Evolutionary conservation across 805 yeast genomes (phyloP).

Genomic region (Wickerhamomyces silvicola): DNA sequence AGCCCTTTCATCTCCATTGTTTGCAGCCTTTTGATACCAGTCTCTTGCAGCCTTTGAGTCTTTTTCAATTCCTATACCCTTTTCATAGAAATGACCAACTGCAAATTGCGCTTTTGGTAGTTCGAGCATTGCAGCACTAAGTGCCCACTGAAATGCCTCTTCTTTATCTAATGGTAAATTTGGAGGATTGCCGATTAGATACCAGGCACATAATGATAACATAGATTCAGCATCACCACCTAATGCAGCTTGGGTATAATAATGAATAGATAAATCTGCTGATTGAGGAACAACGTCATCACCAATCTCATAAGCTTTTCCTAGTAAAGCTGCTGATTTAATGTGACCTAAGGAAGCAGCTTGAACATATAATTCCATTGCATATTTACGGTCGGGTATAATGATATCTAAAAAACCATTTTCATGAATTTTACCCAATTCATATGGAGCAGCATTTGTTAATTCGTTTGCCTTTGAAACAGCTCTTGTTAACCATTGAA

Average conservation of each 20-base stretch:
- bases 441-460: conserved; percentile 91
- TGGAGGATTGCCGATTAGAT: conserved; percentile 86
- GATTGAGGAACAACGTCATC: conserved; percentile 63
- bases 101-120: conserved; percentile 80
- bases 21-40: conserved; percentile 77
- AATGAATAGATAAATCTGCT: conserved; percentile 79
- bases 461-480: conserved; percentile 76
- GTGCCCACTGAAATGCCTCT: conserved; percentile 95
- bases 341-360: conserved; percentile 86
- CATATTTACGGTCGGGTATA: conserved; percentile 76
- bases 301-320: conserved; percentile 79
- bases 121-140: conserved; percentile 71
- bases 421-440: conserved; percentile 78
- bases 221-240: conserved; percentile 85
- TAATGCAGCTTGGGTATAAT: conserved; percentile 84
- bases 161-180: conserved; percentile 66
- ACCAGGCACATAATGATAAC: conserved; percentile 97
- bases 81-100: conserved; percentile 74
- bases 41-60: conserved; percentile 50
- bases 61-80: conserved; percentile 77
- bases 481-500: conserved; percentile 90
- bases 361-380: conserved; percentile 77
- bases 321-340: conserved; percentile 74
- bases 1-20: conserved; percentile 49
- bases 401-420: conserved; percentile 83